Evolutionary conservation across 75 land plant species (phyloP).

Genomic region (Cryptomeria japonica): DNA sequence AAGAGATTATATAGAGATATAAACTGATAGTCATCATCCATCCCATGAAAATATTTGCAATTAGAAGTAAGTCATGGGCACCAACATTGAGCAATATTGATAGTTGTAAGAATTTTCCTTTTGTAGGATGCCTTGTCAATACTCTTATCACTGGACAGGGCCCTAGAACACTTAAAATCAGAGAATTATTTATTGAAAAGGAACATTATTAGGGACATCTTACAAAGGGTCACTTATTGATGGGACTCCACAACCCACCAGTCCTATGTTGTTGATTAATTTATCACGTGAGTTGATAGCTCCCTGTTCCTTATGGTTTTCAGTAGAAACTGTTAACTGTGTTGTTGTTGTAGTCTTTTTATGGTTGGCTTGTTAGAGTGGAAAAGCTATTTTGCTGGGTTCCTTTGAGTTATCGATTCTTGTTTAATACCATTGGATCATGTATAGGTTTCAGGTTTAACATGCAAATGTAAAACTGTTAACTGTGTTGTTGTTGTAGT

Average conservation of each 20-base stretch:
- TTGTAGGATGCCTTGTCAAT: neutral
- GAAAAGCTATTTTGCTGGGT: too few species aligned
- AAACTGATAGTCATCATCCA: neutral
- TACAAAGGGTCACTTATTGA: neutral
- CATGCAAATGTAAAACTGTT: too few species aligned
- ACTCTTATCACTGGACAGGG: neutral
- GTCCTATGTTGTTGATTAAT: neutral
- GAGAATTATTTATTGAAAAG: neutral
- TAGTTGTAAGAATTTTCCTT: neutral
- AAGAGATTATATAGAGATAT: neutral
- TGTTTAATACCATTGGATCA: too few species aligned
- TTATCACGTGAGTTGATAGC: neutral
- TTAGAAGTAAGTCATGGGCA: neutral
- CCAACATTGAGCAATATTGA: neutral
- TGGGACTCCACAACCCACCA: neutral
- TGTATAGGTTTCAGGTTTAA: too few species aligned
- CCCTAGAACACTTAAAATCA: neutral
- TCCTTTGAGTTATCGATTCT: too few species aligned
- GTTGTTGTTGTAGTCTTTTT: neutral
- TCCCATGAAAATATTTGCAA: neutral
- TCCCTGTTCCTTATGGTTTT: neutral
- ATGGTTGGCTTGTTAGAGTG: too few species aligned
- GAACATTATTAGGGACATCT: neutral
- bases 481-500: neutral
- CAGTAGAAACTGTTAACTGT: neutral